Percentiles rank a stretch among this genome's conserved stretches.
phyloP scores from a whole-genome alignment of 352 stramenopile species.

The Phytophthora ramorum region DNA sequence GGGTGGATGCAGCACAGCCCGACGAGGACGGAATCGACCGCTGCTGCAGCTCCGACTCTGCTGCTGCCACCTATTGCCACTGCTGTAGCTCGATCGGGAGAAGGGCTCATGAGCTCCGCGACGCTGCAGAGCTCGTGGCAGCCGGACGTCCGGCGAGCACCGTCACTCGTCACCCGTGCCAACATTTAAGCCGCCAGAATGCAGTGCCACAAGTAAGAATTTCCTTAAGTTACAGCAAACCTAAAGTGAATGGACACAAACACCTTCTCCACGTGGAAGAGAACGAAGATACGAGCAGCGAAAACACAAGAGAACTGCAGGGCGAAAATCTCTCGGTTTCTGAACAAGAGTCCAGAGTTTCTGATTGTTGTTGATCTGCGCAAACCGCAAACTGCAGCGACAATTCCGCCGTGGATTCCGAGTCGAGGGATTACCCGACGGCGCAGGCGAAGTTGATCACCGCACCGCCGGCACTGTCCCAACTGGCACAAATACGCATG shows the following conservation, averaged over 20 bases:
- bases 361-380: conserved; percentile 6
- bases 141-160: conserved; percentile 28
- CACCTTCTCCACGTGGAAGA: conserved; percentile 18
- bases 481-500: neutral
- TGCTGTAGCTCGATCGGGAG: conserved; percentile 40
- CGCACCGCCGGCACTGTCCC: neutral
- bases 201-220: neutral
- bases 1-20: conserved; percentile 24
- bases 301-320: neutral
- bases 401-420: conserved; percentile 24
- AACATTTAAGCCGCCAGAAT: conserved; percentile 26
- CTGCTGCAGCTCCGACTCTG: conserved; percentile 8
- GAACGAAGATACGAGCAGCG: neutral
- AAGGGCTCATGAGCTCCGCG: conserved; percentile 34
- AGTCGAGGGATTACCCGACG: conserved; percentile 4
- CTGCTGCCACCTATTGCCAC: conserved; percentile 47
- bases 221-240: conserved; percentile 9
- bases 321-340: neutral
- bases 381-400: neutral
- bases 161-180: conserved; percentile 28
- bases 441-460: conserved; percentile 7
- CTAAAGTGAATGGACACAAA: conserved; percentile 17
- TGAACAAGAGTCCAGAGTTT: conserved; percentile 15
- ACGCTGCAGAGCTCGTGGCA: conserved; percentile 36
- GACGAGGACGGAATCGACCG: conserved; percentile 16